Base-by-base conservation (phyloP, 306 rosid genomes). In the Quercus bicolor region DNA sequence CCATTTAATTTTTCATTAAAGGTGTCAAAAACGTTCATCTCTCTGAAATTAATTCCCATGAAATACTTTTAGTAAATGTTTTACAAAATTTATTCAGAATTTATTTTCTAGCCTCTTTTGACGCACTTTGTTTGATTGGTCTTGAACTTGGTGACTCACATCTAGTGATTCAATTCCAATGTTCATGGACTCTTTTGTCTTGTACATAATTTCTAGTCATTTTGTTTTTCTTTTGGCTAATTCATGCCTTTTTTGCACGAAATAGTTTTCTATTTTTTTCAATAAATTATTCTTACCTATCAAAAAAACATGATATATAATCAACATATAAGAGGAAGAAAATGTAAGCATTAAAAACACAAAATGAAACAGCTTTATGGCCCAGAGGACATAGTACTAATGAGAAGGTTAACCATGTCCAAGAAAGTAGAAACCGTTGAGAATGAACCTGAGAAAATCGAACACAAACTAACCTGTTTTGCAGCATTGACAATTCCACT, bases 401-500 rank as follows among this genome's bases (percentile, higher is more conserved):
- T 75, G 28, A 43, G 28, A 77, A 56, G 26, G 53, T 37, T 68
- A 43, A 68, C 51, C 6, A 34, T 34, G 51, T 70, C 34, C 57
- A 23, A 6, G 1, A 24, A 48, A 24, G 11, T 45, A 70, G 59
- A 8, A 14, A 70, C 28, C 8, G 7, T 52, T 70, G 6, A 19
- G 51, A 70, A 24, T 55, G n/a, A 19, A 52, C 51, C n/a, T 55
- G 68, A 40, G 74, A 72, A 31, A 52, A 33, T 43, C n/a, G 5
- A 9, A 51, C 29, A 43, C 72, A 28, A 43, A 51, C 86, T 85
- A 80, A 95, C 99, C 88, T 65, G 92, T 79, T 91, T 95, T 77
- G 99, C 99, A 78, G 99, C 99, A 81, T 93, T 95, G 77, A 95
- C 99, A 74, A 95, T 95, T 82, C 99, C 99, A 83, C 98, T 89